Conservation (phyloP, 1,139 yeast species). For the Arxiozyma telluris region DNA sequence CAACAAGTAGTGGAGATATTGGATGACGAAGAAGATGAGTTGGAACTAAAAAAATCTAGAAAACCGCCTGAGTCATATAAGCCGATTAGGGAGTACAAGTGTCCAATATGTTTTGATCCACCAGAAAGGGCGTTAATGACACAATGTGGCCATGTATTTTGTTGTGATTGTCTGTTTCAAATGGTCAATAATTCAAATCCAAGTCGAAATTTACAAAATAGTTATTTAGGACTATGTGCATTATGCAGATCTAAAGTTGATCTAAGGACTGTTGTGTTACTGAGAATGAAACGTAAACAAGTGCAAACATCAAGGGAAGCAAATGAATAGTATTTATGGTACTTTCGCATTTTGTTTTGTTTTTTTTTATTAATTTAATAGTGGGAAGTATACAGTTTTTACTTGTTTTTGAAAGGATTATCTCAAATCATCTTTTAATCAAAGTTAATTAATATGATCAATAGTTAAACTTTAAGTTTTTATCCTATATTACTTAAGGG, state of each 20-base stretch:
- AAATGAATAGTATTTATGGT: background rate
- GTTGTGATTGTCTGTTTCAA: conserved; percentile 42
- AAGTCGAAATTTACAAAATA: conserved; percentile 15
- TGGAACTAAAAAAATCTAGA: conserved; percentile 7
- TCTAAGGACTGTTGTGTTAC: conserved; percentile 28
- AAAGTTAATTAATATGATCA: too few relatives aligned
- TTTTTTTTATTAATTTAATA: too few relatives aligned
- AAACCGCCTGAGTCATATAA: conserved; percentile 14
- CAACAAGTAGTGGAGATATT: conserved; percentile 28
- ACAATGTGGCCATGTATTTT: conserved; percentile 49
- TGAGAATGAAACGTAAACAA: conserved; percentile 28
- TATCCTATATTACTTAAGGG: background rate
- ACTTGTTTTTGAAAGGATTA: too few relatives aligned
- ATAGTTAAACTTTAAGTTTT: too few relatives aligned
- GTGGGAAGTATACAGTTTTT: too few relatives aligned
- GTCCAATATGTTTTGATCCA: conserved; percentile 48
- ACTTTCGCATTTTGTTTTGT: too few relatives aligned
- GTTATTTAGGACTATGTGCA: conserved; percentile 39
- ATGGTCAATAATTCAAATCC: conserved; percentile 38
- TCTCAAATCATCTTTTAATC: too few relatives aligned
- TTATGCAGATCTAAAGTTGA: conserved; percentile 39
- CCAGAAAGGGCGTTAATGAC: conserved; percentile 40
- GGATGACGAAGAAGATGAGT: conserved; percentile 16
- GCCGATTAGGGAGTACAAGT: conserved; percentile 33
- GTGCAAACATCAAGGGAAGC: conserved; percentile 8